These are phyloP conservation scores for Rhizopus microsporus DNA, from an alignment of 371 early-diverging fungal genomes.

Conservation along the genomic window DNA sequence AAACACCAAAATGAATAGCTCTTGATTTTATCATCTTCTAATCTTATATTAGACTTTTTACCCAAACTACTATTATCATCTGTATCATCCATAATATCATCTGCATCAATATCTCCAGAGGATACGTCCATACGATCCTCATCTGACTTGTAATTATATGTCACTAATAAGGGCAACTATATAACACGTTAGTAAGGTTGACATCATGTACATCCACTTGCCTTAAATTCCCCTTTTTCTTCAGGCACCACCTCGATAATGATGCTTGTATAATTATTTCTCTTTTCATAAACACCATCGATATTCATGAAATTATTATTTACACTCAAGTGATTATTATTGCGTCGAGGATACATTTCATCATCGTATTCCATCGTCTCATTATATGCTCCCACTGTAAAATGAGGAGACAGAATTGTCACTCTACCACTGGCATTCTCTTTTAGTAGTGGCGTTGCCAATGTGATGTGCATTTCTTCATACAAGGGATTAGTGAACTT, in stretches of 20 bases:
- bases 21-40: slow-evolving; percentile 47
- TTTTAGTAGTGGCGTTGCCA: slow-evolving; percentile 56
- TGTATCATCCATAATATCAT: slow-evolving; percentile 34
- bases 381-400: slow-evolving; percentile 75
- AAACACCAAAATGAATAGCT: slow-evolving; percentile 66
- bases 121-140: slow-evolving; percentile 54
- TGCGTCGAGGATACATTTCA: slow-evolving; percentile 41
- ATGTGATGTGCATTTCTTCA: slow-evolving; percentile 64
- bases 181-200: neutral
- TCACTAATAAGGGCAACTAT: slow-evolving; percentile 69
- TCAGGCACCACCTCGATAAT: slow-evolving; percentile 60
- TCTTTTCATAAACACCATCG: slow-evolving; percentile 58
- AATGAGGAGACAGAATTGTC: slow-evolving; percentile 66
- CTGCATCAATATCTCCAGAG: slow-evolving; percentile 49
- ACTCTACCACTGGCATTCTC: slow-evolving; percentile 40
- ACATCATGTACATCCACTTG: slow-evolving; percentile 12
- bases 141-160: slow-evolving; percentile 59
- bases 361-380: slow-evolving; percentile 87
- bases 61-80: slow-evolving; percentile 33
- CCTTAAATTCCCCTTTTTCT: slow-evolving; percentile 51
- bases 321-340: neutral
- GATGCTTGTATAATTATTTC: slow-evolving; percentile 63
- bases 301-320: slow-evolving; percentile 21
- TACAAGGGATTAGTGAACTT: slow-evolving; percentile 86
- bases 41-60: slow-evolving; percentile 32